A percentile compares a stretch with the other conserved stretches of the same genome.
Conservation (phyloP, 1,284 basidiomycete genomes). For the Athelia sp. region DNA sequence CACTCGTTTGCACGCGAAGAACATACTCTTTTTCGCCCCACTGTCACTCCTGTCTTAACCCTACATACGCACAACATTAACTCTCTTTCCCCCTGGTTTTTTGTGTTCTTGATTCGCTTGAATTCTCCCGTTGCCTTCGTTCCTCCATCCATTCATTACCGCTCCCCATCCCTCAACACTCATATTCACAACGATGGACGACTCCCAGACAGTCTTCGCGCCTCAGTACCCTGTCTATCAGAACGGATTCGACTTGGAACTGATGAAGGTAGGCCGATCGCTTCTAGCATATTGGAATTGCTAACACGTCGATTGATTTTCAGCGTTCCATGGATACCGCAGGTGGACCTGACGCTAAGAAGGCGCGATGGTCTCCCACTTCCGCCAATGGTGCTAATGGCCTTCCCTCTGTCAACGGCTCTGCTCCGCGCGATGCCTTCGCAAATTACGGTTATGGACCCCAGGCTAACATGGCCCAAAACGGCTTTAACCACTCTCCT, state of each 20-base stretch:
- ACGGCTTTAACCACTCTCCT: constrained; percentile 43
- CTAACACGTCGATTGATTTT: constrained; percentile 4
- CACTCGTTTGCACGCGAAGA: constrained; percentile 22
- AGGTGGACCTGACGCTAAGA: constrained; percentile 80
- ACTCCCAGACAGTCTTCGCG: constrained; percentile 64
- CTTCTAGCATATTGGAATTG: constrained; percentile 7
- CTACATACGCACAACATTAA: constrained; percentile 17
- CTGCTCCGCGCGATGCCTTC: constrained; percentile 58
- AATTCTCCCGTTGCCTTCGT: constrained; percentile 33
- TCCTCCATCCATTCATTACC: constrained; percentile 14
- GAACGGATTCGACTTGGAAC: constrained; percentile 66
- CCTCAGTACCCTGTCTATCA: constrained; percentile 58
- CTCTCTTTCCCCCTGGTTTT: constrained; percentile 32
- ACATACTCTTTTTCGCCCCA: constrained; percentile 2
- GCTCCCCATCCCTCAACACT: constrained; percentile 26
- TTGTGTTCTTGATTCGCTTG: constrained; percentile 28
- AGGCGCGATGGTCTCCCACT: constrained; percentile 79
- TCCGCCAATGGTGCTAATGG: constrained; percentile 25
- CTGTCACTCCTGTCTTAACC: constrained; percentile 20
- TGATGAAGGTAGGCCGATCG: constrained; percentile 68
- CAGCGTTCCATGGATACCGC: constrained; percentile 77
- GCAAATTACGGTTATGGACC: constrained; percentile 82
- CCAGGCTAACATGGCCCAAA: constrained; percentile 56
- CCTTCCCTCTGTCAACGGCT: constrained; percentile 29
- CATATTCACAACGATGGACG: constrained; percentile 53